These are phyloP conservation scores for Daldinia decipiens DNA, from an alignment of 495 filamentous ascomycete genomes.

Conservation along the genomic window DNA sequence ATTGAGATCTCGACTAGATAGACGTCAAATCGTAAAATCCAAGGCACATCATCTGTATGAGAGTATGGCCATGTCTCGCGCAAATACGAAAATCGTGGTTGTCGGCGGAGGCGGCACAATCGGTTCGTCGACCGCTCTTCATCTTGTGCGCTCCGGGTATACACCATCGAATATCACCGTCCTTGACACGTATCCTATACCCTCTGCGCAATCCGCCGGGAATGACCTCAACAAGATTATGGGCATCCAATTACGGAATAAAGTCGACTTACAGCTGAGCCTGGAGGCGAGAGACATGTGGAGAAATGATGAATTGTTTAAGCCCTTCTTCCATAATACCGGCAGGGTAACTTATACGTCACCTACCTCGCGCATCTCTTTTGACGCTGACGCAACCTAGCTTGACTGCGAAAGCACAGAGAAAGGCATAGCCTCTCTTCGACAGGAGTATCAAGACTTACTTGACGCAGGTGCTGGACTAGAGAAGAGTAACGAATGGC, in stretches of 20 bases:
- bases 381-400: conserved; percentile 22
- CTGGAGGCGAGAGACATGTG: conserved; percentile 45
- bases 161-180: conserved; percentile 44
- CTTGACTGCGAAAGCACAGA: conserved; percentile 41
- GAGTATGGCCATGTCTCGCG: conserved; percentile 36
- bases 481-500: conserved; percentile 41
- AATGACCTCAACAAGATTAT: conserved; percentile 48
- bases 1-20: not conserved
- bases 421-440: conserved; percentile 35
- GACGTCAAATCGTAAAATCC: not conserved
- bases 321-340: conserved; percentile 45
- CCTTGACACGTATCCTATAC: conserved; percentile 43
- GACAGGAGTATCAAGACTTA: conserved; percentile 35
- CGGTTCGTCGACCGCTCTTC: conserved; percentile 44
- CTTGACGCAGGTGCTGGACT: conserved; percentile 32
- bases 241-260: conserved; percentile 38
- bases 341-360: conserved; percentile 30
- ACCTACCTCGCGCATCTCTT: not conserved
- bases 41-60: not conserved
- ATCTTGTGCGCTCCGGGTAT: conserved; percentile 39
- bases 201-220: conserved; percentile 44
- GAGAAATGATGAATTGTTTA: conserved; percentile 42
- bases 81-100: conserved; percentile 35
- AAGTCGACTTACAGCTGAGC: conserved; percentile 42
- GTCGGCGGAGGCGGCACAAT: conserved; percentile 45